Conservation (phyloP, 2,329 filamentous ascomycete genomes). For the Aspergillus spinulosporus region DNA sequence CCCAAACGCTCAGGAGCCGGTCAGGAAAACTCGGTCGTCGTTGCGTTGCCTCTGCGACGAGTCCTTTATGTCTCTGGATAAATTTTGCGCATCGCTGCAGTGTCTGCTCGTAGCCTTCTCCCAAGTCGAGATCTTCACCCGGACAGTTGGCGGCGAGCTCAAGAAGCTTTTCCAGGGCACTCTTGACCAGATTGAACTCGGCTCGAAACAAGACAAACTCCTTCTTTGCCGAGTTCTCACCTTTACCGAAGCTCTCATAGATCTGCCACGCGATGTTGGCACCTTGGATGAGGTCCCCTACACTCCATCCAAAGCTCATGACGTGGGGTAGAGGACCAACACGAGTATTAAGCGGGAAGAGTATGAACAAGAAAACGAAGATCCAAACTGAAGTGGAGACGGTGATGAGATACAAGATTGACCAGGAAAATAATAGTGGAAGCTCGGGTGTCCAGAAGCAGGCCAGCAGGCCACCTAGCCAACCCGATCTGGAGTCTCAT, state of each 20-base stretch:
- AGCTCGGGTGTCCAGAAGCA: too few relatives aligned
- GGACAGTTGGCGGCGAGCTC: background rate
- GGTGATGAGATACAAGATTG: background rate
- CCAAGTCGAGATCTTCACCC: conserved; percentile 10
- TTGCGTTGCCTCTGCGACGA: background rate
- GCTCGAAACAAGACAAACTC: conserved; percentile 12
- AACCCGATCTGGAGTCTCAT: background rate
- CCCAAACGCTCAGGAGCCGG: conserved; percentile 5
- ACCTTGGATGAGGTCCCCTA: conserved; percentile 13
- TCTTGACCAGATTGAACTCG: conserved; percentile 14
- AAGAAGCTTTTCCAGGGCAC: conserved; percentile 7
- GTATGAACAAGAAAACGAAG: too few relatives aligned
- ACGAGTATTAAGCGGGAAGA: background rate
- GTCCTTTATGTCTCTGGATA: conserved; percentile 6
- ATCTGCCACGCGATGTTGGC: conserved; percentile 13
- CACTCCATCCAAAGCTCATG: conserved; percentile 6
- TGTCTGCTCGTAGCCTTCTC: conserved; percentile 10
- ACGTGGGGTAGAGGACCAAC: background rate
- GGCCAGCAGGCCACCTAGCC: background rate
- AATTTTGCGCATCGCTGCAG: conserved; percentile 9
- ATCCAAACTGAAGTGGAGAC: background rate
- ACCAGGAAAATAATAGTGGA: too few relatives aligned
- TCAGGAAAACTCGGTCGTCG: conserved; percentile 2
- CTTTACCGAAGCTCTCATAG: conserved; percentile 13
- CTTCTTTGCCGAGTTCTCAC: background rate